These are phyloP conservation scores for Tulasnella sp. DNA, from an alignment of 768 basidiomycete genomes.

Conservation along the genomic window DNA sequence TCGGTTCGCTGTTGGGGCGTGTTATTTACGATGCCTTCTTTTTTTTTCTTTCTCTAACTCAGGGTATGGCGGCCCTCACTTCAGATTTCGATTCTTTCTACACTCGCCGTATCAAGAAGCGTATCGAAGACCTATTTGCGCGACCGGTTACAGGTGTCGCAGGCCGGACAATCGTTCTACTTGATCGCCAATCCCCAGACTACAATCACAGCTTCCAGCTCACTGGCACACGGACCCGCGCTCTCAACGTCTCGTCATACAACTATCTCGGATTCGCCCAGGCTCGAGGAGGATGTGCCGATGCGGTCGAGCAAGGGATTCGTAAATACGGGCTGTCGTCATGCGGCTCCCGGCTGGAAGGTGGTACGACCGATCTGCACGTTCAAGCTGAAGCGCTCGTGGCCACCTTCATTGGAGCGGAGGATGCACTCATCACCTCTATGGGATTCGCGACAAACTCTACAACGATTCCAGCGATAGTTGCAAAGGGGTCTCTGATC, in stretches of 20 bases:
- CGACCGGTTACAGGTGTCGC: constrained; percentile 91
- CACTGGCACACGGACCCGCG: constrained; percentile 73
- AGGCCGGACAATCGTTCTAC: constrained; percentile 77
- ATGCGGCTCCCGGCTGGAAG: constrained; percentile 69
- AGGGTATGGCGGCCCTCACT: constrained; percentile 95
- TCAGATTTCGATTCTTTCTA: constrained; percentile 99
- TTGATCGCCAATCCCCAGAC: constrained; percentile 76
- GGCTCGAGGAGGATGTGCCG: constrained; percentile 84
- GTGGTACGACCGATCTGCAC: constrained; percentile 82
- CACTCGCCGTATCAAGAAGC: constrained; percentile 86
- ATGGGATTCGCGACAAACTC: constrained; percentile 98
- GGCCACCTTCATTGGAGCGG: constrained; percentile 79
- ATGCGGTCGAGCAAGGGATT: constrained; percentile 80
- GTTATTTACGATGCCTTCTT: background rate
- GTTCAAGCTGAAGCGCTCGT: constrained; percentile 72
- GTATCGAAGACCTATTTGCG: constrained; percentile 92
- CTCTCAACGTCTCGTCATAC: constrained; percentile 94
- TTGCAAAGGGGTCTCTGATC: constrained; percentile 82
- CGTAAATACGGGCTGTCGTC: constrained; percentile 70
- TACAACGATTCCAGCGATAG: constrained; percentile 84
- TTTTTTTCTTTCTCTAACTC: constrained; percentile 12
- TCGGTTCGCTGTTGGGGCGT: constrained; percentile 8
- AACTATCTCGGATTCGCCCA: constrained; percentile 99
- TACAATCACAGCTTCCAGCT: constrained; percentile 67
- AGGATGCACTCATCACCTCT: constrained; percentile 81